A percentile compares a stretch with the other conserved stretches of the same genome.
Evolutionary conservation across 108 stramenopile genomes (phyloP).

Genomic region (Phaeodactylum tricornutum): DNA sequence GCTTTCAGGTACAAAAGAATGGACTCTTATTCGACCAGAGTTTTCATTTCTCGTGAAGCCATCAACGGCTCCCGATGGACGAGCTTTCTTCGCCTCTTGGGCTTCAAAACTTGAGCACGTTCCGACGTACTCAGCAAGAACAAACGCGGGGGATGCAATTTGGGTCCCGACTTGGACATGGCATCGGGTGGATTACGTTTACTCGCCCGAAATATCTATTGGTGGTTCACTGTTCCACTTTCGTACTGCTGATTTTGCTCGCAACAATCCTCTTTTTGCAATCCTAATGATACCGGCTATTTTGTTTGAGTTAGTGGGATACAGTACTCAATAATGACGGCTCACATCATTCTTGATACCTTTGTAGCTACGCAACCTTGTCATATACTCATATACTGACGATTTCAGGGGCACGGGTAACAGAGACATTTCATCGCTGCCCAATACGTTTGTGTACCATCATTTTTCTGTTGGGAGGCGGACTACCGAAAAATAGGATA

Average conservation of each 20-base stretch:
- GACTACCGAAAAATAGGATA: no score
- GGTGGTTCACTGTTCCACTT: conserved; percentile 86
- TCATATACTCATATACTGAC: no score
- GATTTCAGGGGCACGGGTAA: no score
- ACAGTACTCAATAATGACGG: conserved; percentile 38
- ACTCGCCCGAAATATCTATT: conserved; percentile 29
- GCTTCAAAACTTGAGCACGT: conserved; percentile 19
- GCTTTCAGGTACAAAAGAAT: conserved; percentile 44
- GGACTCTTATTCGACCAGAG: conserved; percentile 62
- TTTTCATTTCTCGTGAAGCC: conserved; percentile 45
- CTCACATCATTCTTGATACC: no score
- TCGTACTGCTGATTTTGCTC: conserved; percentile 44
- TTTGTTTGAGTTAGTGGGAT: conserved; percentile 54
- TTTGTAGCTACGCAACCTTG: no score
- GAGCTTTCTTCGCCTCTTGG: conserved; percentile 55
- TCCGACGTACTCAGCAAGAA: conserved; percentile 39
- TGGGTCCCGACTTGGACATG: conserved; percentile 87
- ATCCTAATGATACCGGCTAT: conserved; percentile 60
- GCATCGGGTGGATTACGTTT: conserved; percentile 75
- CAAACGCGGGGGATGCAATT: conserved; percentile 55
- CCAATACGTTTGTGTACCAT: no score
- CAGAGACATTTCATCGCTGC: no score
- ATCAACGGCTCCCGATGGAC: conserved; percentile 50
- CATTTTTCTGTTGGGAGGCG: no score
- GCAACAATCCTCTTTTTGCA: conserved; percentile 64